Evolutionary conservation across 2,329 filamentous ascomycete genomes (phyloP).

Genomic region (Neopestalotiopsis rosae): DNA sequence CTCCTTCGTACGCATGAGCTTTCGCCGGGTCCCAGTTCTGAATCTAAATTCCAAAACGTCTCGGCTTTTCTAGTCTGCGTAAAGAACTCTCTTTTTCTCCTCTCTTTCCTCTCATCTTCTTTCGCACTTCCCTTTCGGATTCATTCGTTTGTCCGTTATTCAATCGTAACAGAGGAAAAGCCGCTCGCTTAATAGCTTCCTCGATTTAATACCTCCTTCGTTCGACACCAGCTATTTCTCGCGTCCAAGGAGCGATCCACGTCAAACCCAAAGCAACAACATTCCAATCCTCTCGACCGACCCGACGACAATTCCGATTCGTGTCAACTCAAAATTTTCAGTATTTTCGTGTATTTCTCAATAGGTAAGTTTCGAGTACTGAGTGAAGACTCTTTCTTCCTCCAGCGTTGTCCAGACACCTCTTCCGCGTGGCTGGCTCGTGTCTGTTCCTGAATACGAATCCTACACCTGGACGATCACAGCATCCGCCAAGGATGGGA

Average conservation of each 20-base stretch:
- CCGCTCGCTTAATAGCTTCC: slow-evolving; percentile 41
- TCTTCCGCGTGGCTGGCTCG: background rate
- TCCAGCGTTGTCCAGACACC: background rate
- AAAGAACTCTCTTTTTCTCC: slow-evolving; percentile 34
- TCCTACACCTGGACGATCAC: background rate
- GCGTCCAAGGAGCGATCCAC: slow-evolving; percentile 18
- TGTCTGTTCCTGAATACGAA: background rate
- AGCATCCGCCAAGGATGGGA: background rate
- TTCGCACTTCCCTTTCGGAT: slow-evolving; percentile 39
- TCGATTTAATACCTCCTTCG: slow-evolving; percentile 37
- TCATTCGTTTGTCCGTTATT: slow-evolving; percentile 45
- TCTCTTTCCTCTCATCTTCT: slow-evolving; percentile 25
- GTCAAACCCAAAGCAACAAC: slow-evolving; percentile 17
- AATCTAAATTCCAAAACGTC: slow-evolving; percentile 40
- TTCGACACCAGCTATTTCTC: slow-evolving; percentile 6
- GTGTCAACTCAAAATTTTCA: slow-evolving; percentile 8
- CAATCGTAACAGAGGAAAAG: slow-evolving; percentile 36
- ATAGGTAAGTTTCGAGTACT: background rate
- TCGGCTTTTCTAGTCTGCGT: slow-evolving; percentile 40
- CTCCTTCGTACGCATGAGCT: slow-evolving; percentile 6
- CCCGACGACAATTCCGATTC: background rate
- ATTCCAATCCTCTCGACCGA: slow-evolving; percentile 20
- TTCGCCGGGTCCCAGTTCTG: slow-evolving; percentile 6
- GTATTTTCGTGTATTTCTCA: slow-evolving; percentile 9
- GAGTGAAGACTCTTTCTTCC: background rate